phyloP scores from a whole-genome alignment of 768 basidiomycete species.

The Megacollybia marginata region DNA sequence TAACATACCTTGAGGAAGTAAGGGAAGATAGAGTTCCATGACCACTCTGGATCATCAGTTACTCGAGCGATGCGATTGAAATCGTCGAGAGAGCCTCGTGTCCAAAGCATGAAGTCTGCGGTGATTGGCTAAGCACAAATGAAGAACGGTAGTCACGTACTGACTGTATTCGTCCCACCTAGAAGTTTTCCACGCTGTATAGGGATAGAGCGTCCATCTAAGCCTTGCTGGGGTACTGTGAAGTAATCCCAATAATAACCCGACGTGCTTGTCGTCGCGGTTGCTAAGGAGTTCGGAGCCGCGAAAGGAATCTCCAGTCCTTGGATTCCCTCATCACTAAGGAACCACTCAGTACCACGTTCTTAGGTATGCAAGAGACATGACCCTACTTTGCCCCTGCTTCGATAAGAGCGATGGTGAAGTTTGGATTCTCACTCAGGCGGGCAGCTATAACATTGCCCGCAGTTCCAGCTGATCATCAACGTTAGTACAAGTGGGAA shows the following conservation, averaged over 20 bases:
- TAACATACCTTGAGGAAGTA: conserved; percentile 17
- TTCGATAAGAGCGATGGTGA: conserved; percentile 23
- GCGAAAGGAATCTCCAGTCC: not conserved
- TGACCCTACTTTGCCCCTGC: not conserved
- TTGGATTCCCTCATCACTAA: too few relatives aligned
- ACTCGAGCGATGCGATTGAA: conserved; percentile 16
- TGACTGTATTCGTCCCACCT: conserved; percentile 21
- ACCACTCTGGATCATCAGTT: conserved; percentile 22
- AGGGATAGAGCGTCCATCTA: conserved; percentile 13
- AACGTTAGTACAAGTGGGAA: not conserved
- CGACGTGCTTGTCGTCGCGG: conserved; percentile 1
- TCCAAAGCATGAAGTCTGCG: conserved; percentile 18
- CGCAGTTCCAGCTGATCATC: conserved; percentile 16
- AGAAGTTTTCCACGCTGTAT: too few relatives aligned
- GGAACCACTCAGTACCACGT: too few relatives aligned
- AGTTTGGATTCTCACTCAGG: conserved; percentile 4
- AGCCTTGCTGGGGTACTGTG: conserved; percentile 13
- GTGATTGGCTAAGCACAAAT: not conserved
- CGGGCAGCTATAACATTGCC: conserved; percentile 15
- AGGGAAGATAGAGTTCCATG: conserved; percentile 17
- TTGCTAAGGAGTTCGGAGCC: not conserved
- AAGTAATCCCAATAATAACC: conserved; percentile 17
- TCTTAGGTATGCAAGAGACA: too few relatives aligned
- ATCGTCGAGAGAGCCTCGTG: conserved; percentile 19
- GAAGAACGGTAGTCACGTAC: conserved; percentile 6